phyloP scores from a whole-genome alignment of 805 yeast genomes.

The Wickerhamiella sergipiensis region DNA sequence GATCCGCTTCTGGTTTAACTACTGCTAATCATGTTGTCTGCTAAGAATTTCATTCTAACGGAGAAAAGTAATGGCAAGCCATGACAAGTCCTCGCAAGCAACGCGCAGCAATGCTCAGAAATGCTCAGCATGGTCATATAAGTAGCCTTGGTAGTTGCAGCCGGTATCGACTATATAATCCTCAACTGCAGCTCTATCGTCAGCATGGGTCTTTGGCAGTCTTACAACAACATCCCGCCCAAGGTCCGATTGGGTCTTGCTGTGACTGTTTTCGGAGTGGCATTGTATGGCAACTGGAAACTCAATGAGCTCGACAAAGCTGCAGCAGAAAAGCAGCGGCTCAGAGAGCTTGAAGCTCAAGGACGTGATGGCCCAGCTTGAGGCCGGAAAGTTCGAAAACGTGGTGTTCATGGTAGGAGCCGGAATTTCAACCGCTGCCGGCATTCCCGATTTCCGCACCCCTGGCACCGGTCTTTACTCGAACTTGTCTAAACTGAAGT shows the following conservation, averaged over 20 bases:
- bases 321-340: conserved; percentile 10
- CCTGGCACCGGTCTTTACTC: conserved; percentile 74
- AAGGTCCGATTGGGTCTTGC: conserved; percentile 14
- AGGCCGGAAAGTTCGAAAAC: conserved; percentile 14
- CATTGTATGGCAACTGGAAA: conserved; percentile 15
- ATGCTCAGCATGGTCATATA: too few species aligned
- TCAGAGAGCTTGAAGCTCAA: conserved; percentile 4
- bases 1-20: too few species aligned
- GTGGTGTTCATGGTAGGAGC: conserved; percentile 53
- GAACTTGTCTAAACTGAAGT: conserved; percentile 49
- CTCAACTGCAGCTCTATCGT: not conserved
- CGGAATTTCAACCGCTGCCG: conserved; percentile 85
- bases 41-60: too few species aligned
- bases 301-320: conserved; percentile 13
- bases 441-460: conserved; percentile 89
- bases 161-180: too few species aligned
- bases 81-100: too few species aligned
- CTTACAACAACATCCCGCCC: conserved; percentile 13
- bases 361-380: conserved; percentile 6
- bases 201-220: conserved; percentile 10
- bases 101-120: too few species aligned
- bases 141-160: too few species aligned
- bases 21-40: too few species aligned
- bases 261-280: conserved; percentile 12
- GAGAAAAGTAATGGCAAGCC: too few species aligned